Evolutionary conservation across 2,329 filamentous ascomycete species (phyloP), one percentile per base, ranked within the genome.

Genomic region (Saccharata proteae): DNA sequence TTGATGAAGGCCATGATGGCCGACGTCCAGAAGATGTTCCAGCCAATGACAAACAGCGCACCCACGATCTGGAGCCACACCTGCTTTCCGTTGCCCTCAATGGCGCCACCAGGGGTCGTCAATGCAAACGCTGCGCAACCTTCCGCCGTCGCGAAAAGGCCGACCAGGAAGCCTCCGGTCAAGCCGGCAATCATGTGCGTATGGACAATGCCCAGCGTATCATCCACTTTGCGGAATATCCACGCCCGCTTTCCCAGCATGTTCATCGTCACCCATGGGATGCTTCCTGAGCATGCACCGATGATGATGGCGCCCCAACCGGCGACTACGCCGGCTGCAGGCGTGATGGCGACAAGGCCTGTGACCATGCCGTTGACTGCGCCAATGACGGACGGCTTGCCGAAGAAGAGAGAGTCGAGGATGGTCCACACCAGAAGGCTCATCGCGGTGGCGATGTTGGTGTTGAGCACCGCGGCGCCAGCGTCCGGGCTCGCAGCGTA

Each of bases 291-390:
- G n/a, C n/a, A n/a, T n/a, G n/a, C n/a, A n/a, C n/a, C n/a, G n/a
- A n/a, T n/a, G n/a, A n/a, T n/a, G 42, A 67, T 61, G 10, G 64
- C 64, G 21, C 61, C 62, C 64, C 64, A 68, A 20, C 63, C 64
- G 3, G 62, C 59, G 11, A 67, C 59, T 20, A 66, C 59, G 29
- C 64, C 64, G 6, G 65, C 64, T 5, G 61, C 64, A 0, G 64
- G 64, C 5, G 64, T 67, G 40, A 69, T 69, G 26, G 58, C 61
- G 5, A 69, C 64, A 9, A 68, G 59, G 13, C 64, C 64, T 0
- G 64, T 66, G 42, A 68, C 66, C 54, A 66, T 65, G 25, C 64
- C 64, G 38, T 67, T 59, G 9, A 66, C 55, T 7, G 63, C 62
- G 17, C 64, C 63, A 24, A 68, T 59, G 24, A 67, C 58, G 2